Evolutionary conservation across 202 grass and related monocot genomes (phyloP).

Genomic region (Panicum virgatum): DNA sequence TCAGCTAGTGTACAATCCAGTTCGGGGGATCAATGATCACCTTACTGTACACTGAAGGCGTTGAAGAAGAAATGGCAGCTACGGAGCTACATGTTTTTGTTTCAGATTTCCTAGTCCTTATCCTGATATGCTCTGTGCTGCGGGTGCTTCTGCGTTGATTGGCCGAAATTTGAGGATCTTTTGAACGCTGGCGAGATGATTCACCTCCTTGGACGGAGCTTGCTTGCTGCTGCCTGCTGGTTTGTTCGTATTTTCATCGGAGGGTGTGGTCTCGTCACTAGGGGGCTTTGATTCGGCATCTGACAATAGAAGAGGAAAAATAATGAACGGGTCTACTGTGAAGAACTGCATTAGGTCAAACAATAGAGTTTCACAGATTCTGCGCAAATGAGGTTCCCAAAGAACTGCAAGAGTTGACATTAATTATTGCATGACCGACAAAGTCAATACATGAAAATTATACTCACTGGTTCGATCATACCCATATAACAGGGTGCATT

Average conservation of each 20-base stretch:
- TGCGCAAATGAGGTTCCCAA: background rate
- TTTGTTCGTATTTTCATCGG: slow-evolving; percentile 28
- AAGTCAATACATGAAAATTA: background rate
- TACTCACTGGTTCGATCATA: background rate
- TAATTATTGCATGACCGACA: slow-evolving; percentile 13
- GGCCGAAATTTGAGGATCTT: slow-evolving; percentile 75
- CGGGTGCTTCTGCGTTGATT: slow-evolving; percentile 10
- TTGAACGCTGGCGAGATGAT: slow-evolving; percentile 64
- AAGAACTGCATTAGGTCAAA: background rate
- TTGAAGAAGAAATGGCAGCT: background rate
- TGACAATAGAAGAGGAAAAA: slow-evolving; percentile 20
- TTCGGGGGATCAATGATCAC: background rate
- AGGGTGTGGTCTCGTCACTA: background rate
- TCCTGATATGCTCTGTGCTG: background rate
- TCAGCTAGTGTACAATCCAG: background rate
- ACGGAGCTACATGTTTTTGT: background rate
- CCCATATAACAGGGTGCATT: background rate
- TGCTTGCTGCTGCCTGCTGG: slow-evolving; percentile 24
- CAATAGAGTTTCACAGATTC: background rate
- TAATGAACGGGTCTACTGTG: background rate
- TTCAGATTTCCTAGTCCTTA: slow-evolving; percentile 17
- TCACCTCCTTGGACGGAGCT: slow-evolving; percentile 59
- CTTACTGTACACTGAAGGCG: background rate
- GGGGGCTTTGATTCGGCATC: slow-evolving; percentile 26
- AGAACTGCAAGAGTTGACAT: slow-evolving; percentile 8